Evolutionary conservation across 176 grass and related monocot species (phyloP), one percentile per base, ranked within the genome.

Genomic region (Ensete ventricosum): DNA sequence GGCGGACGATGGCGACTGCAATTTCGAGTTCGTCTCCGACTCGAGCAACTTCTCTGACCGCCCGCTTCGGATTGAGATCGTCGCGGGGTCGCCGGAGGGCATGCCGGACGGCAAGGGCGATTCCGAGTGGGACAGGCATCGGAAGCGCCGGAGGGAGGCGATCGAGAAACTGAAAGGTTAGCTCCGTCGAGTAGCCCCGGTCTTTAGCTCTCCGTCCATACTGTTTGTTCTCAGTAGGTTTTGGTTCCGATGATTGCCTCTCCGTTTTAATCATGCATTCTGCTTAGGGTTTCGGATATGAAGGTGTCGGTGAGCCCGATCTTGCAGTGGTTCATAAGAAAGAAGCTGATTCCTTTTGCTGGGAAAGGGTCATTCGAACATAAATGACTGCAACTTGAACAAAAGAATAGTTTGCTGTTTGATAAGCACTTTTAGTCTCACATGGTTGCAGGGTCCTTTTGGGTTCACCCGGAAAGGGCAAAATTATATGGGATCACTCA

Each of bases 21-120:
- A 67, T 72, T 96, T 91, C 49, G 92, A 96, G 69, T 96, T 96
- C 84, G 88, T 88, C 52, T 96, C 91, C 82, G 91, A 96, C 80
- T 90, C 86, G 64, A 85, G 86, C 64, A 96, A 96, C 79, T 96
- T 96, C 88, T 96, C 92, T 14, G 88, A 96, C 76, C 73, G 92
- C 71, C 85, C 84, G 62, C 76, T 96, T 34, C 83, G 83, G 79
- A 96, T 96, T 82, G 92, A 96, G 81, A 84, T 96, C 79, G 75
- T 91, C 21, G 59, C 79, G 1, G 77, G 86, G 72, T 53, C 81
- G 14, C 62, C 62, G 19, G 21, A 64, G 62, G 62, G 17, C 62
- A 24, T 8, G 62, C 20, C 62, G 10, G 22, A 24, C 2, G 62
- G 62, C 17, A 22, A 64, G 19, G 62, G 62, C 62, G 11, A 14